A percentile compares a stretch with the other conserved stretches of the same genome.
Evolutionary conservation across 1,139 yeast genomes (phyloP).

Genomic region (Pichia inconspicua): DNA sequence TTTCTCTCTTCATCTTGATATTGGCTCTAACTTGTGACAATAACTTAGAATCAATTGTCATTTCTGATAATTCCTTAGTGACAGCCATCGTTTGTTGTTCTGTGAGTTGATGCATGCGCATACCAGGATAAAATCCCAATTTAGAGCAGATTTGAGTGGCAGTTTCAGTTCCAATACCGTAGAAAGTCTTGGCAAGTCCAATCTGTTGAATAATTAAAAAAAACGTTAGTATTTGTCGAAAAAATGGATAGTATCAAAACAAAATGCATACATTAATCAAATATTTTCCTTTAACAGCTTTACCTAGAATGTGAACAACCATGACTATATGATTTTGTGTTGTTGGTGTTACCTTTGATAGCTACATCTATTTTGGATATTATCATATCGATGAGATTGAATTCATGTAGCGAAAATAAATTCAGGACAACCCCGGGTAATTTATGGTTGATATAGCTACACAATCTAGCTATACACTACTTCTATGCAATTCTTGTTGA

Average conservation of each 20-base stretch:
- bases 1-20: conserved; percentile 70
- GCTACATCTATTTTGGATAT: too few relatives aligned
- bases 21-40: conserved; percentile 71
- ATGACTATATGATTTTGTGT: conserved; percentile 27
- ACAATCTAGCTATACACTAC: not conserved
- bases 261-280: conserved; percentile 30
- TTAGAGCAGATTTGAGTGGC: conserved; percentile 77
- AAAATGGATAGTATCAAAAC: not conserved
- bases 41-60: conserved; percentile 81
- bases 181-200: conserved; percentile 74
- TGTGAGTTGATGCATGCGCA: conserved; percentile 87
- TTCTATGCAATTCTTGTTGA: conserved; percentile 3
- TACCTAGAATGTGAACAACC: conserved; percentile 75
- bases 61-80: conserved; percentile 76
- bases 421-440: conserved; percentile 5
- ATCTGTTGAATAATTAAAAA: conserved; percentile 32
- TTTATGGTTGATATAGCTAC: not conserved
- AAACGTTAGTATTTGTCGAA: not conserved
- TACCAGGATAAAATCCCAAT: conserved; percentile 83
- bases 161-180: conserved; percentile 74
- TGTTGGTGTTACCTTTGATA: not conserved
- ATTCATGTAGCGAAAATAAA: not conserved
- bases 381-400: too few relatives aligned
- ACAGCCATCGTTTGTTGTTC: conserved; percentile 84
- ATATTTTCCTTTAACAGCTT: conserved; percentile 54